Conservation (phyloP, 345 rosid species). For the Eucalyptus caleyi region DNA sequence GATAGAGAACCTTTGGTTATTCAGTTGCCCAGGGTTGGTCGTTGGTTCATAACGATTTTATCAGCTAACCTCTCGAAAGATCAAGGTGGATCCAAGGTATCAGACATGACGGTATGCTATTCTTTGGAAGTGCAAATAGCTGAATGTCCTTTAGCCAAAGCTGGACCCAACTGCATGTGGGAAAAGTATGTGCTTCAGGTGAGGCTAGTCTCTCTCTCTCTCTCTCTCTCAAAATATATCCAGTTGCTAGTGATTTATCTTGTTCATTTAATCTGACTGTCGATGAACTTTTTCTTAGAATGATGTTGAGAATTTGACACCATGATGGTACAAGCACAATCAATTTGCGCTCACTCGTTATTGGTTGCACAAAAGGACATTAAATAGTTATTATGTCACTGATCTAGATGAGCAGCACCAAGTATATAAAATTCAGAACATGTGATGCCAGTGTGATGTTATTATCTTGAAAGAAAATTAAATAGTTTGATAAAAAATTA, state of each 20-base stretch:
- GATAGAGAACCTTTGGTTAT: conserved; percentile 44
- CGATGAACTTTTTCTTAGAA: not conserved
- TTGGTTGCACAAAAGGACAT: not conserved
- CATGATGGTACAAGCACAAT: not conserved
- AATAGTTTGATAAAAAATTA: not conserved
- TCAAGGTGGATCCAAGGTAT: conserved; percentile 9
- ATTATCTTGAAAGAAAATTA: not conserved
- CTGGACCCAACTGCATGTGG: conserved; percentile 64
- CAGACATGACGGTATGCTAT: conserved; percentile 44
- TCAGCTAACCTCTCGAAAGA: conserved; percentile 32
- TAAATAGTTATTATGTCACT: not conserved
- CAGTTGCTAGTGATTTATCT: not conserved
- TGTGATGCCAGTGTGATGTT: not conserved
- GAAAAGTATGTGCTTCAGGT: conserved; percentile 74
- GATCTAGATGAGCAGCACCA: not conserved
- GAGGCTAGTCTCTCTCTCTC: not conserved
- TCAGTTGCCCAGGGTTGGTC: conserved; percentile 60
- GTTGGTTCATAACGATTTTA: conserved; percentile 61
- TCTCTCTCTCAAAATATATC: not conserved
- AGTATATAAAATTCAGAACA: not conserved
- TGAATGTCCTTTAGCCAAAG: conserved; percentile 69
- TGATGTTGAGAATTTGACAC: not conserved
- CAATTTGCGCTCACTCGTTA: not conserved
- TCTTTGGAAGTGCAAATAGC: conserved; percentile 45
- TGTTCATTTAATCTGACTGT: not conserved